Evolutionary conservation across 768 basidiomycete genomes (phyloP).

Genomic region (Chalciporus pseudorubinellus): DNA sequence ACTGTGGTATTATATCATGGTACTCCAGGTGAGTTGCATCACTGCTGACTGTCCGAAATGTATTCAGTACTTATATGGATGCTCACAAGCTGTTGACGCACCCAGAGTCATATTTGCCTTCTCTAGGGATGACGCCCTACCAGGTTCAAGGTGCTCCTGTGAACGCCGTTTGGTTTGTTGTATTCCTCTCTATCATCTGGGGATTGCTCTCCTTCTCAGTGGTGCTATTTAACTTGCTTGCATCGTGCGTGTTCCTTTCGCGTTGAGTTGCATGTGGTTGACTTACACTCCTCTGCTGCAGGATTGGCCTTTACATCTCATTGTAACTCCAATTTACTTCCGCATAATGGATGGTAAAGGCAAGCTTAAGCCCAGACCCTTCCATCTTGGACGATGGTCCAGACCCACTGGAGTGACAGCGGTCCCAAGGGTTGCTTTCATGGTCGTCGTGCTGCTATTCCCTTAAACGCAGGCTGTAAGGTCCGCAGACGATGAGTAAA

Average conservation of each 20-base stretch:
- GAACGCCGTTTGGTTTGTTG: slow-evolving; percentile 41
- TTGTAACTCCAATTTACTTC: slow-evolving; percentile 36
- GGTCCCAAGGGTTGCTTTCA: slow-evolving; percentile 35
- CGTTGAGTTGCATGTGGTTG: too few species aligned
- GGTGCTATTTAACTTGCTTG: slow-evolving; percentile 32
- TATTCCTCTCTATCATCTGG: slow-evolving; percentile 28
- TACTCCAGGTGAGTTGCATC: slow-evolving; percentile 39
- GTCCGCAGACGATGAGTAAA: background rate
- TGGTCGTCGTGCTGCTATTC: slow-evolving; percentile 34
- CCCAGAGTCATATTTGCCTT: slow-evolving; percentile 48
- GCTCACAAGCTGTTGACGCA: slow-evolving; percentile 46
- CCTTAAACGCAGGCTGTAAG: slow-evolving; percentile 11
- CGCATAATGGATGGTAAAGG: slow-evolving; percentile 35
- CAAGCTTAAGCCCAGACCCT: slow-evolving; percentile 35
- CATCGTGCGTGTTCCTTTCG: slow-evolving; percentile 14
- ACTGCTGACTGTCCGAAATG: background rate
- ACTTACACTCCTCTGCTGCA: too few species aligned
- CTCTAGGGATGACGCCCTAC: slow-evolving; percentile 37
- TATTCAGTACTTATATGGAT: slow-evolving; percentile 40
- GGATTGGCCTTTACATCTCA: slow-evolving; percentile 36
- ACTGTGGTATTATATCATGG: slow-evolving; percentile 43
- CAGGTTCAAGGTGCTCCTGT: slow-evolving; percentile 38
- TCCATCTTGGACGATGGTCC: slow-evolving; percentile 34
- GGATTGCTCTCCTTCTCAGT: slow-evolving; percentile 35
- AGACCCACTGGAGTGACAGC: slow-evolving; percentile 31